Evolutionary conservation across 2,329 filamentous ascomycete genomes (phyloP).

Genomic region (Penicillium sp.): DNA sequence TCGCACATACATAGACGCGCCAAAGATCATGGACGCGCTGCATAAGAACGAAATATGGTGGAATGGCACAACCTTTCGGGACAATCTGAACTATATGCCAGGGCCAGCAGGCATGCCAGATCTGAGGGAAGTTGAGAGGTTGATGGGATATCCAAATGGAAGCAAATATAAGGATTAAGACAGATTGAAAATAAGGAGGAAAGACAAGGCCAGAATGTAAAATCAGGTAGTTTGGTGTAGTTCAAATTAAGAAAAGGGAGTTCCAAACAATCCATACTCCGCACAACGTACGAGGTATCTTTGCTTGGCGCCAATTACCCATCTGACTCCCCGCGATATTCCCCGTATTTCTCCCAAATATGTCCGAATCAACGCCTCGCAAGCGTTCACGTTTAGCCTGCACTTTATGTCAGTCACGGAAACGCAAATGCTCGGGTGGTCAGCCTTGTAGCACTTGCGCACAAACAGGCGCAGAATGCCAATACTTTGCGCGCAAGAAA

Average conservation of each 20-base stretch:
- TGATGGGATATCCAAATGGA: conserved; percentile 31
- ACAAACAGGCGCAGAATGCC: conserved; percentile 55
- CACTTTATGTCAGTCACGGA: conserved; percentile 55
- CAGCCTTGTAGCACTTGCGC: conserved; percentile 55
- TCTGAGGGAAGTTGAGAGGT: conserved; percentile 25
- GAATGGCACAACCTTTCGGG: conserved; percentile 30
- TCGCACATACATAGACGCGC: conserved; percentile 34
- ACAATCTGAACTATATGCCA: conserved; percentile 34
- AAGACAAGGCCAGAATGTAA: too few species aligned
- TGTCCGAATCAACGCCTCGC: conserved; percentile 31
- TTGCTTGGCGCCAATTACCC: conserved; percentile 8
- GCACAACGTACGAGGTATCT: not conserved
- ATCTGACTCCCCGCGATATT: conserved; percentile 1
- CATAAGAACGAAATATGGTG: conserved; percentile 37
- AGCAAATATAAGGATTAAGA: conserved; percentile 25
- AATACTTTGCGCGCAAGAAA: conserved; percentile 44
- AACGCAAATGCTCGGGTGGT: conserved; percentile 57
- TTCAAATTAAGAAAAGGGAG: not conserved
- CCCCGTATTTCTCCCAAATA: conserved; percentile 12
- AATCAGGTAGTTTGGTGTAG: not conserved
- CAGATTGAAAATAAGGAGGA: not conserved
- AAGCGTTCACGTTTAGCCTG: conserved; percentile 50
- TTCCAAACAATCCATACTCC: not conserved
- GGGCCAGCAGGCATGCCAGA: conserved; percentile 36
- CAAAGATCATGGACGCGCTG: conserved; percentile 29